Base-by-base conservation (phyloP, 139 green algal genomes). In the Tetradesmus lagerheimii region DNA sequence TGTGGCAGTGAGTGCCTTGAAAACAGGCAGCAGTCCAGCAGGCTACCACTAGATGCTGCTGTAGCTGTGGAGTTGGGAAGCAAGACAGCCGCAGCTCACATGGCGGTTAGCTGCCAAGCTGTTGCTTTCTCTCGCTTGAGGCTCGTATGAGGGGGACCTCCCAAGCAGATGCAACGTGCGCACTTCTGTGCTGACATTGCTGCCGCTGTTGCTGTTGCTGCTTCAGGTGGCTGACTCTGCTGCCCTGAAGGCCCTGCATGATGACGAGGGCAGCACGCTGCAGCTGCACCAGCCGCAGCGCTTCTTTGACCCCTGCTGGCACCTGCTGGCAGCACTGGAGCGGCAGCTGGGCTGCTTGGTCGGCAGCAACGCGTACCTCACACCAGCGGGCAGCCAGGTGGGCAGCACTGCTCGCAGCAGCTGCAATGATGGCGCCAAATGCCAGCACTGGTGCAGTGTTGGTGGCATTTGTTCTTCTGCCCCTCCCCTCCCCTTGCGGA, bases 231-330 rank as follows among this genome's bases (percentile, higher is more conserved):
- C 89, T 9, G 84, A 93, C 71, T 39, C 66, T 29, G 91, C n/a
- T 3, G 47, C 67, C 12, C 80, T 95, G 34, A 57, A 66, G 29
- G 6, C 37, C 27, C 78, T 95, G 50, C 90, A 90, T 79, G 43
- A 93, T 12, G 45, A 89, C 3, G 85, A 91, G 29, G 89, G 81
- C 80, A 92, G 89, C 77, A 94, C 90, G 11, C 83, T 94, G 62
- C 92, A 91, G 43, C 43, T 93, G 78, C 90, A 95, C 89, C 97
- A 98, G 91, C 97, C 97, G 11, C 97, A 98, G 94, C 95, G 95
- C 23, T 96, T 93, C 34, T 50, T 67, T 14, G 92, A 95, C 71
- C 76, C 77, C 87, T 80, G 53, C 53, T 91, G 87, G 87, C 67
- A 78, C 34, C 78, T 91, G 78, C 27, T 91, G 62, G 87, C 64